Percentiles rank a stretch among this genome's conserved stretches.
Conservation (phyloP, 306 rosid species). For the Lathyrus oleraceus region DNA sequence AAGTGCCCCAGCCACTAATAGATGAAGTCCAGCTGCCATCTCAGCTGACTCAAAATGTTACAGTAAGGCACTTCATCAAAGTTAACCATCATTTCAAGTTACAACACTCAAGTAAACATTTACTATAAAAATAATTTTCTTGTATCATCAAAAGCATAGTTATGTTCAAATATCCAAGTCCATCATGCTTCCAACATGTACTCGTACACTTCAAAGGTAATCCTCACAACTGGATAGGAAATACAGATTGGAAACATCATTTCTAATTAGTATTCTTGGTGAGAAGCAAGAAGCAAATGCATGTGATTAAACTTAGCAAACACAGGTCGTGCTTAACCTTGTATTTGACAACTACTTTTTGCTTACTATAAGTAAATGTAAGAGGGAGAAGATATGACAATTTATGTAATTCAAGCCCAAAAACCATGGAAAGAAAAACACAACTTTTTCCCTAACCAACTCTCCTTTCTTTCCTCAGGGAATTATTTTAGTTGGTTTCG, state of each 20-base stretch:
- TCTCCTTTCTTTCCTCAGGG: neutral
- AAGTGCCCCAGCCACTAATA: too few relatives aligned
- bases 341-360: too few relatives aligned
- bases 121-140: neutral
- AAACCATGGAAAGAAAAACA: neutral
- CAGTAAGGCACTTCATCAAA: too few relatives aligned
- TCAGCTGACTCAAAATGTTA: too few relatives aligned
- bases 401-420: constrained; percentile 1
- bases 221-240: constrained; percentile 4
- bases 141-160: neutral
- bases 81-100: too few relatives aligned
- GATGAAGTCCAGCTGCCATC: too few relatives aligned
- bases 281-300: neutral
- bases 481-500: neutral
- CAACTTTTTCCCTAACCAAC: neutral
- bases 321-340: too few relatives aligned
- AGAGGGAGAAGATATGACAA: neutral
- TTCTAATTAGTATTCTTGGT: neutral
- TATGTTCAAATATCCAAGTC: neutral
- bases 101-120: too few relatives aligned
- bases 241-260: neutral
- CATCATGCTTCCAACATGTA: neutral
- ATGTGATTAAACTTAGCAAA: too few relatives aligned
- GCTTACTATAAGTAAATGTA: too few relatives aligned
- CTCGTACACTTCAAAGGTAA: neutral